Evolutionary conservation across 306 rosid genomes (phyloP), one percentile per base, ranked within the genome.

Genomic region (Arachis hypogaea): DNA sequence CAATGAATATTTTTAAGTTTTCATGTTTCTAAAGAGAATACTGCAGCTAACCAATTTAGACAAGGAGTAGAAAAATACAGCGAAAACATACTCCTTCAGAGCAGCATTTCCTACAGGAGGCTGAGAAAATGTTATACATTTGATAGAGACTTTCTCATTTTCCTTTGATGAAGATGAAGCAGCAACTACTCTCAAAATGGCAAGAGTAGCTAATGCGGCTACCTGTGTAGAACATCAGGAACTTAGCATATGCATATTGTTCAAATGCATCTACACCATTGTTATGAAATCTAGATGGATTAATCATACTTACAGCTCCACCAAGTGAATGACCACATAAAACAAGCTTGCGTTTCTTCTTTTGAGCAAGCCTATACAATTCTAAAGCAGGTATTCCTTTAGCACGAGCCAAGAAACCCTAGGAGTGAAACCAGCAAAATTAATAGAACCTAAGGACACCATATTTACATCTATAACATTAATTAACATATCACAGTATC

Each of bases 91-190:
- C 99, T 94, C 97, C 88, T 89, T 94, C 75, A 94, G 81, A 83
- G 99, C 96, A 81, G 97, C 95, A 88, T 94, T 94, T 67, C 99
- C 99, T 75, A 94, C 99, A 18, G 99, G 93, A 12, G 97, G 99
- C 85, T 94, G 99, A 57, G 99, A 94, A 84, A 94, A 94, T 61
- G 99, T 94, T 58, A 94, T 87, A 68, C 99, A 94, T 83, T 88
- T 94, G 54, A 94, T 84, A 50, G 85, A 66, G 75, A 94, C 87
- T 36, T 80, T 82, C 80, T 82, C 97, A 65, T 79, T 88, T 71
- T 92, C 99, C 83, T 89, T 94, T 60, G 86, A 76, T 11, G 96
- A 83, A 67, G 98, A 88, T 66, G 99, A 85, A 77, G 97, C 92
- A 62, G 99, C 95, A 75, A 94, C 79, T 60, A 92, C 96, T 88